phyloP scores from a whole-genome alignment of 441 rosid species.

The Viola pubescens region DNA sequence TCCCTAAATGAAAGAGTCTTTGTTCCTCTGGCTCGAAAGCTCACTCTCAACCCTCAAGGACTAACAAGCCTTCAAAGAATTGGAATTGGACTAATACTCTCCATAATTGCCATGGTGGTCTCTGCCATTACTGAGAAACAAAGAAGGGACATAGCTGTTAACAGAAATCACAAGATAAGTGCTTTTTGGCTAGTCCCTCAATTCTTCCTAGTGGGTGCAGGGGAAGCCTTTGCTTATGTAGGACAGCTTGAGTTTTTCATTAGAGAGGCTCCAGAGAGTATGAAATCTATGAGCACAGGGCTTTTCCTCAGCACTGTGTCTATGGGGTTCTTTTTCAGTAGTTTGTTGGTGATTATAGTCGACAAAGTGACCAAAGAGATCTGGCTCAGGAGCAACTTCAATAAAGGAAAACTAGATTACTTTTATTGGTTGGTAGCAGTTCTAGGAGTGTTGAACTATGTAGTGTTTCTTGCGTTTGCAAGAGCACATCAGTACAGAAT shows the following conservation, averaged over 20 bases:
- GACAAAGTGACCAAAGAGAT: conserved; percentile 41
- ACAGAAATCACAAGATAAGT: conserved; percentile 27
- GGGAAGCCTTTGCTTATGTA: conserved; percentile 81
- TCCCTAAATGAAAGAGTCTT: conserved; percentile 68
- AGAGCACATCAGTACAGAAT: conserved; percentile 58
- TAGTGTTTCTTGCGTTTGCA: conserved; percentile 45
- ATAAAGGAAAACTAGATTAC: conserved; percentile 45
- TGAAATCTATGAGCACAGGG: conserved; percentile 94
- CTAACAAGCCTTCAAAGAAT: conserved; percentile 76
- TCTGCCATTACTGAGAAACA: conserved; percentile 55
- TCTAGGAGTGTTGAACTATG: conserved; percentile 53
- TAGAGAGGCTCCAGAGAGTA: conserved; percentile 77
- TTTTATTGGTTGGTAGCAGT: conserved; percentile 75
- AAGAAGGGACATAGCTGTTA: conserved; percentile 36
- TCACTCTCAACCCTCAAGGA: conserved; percentile 58
- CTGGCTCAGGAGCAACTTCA: conserved; percentile 72
- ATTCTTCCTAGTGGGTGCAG: conserved; percentile 73
- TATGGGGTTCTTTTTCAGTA: conserved; percentile 82
- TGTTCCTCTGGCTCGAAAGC: conserved; percentile 51
- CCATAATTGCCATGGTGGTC: conserved; percentile 54
- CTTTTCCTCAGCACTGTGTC: conserved; percentile 73
- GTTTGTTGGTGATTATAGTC: conserved; percentile 61
- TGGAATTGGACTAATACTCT: conserved; percentile 65
- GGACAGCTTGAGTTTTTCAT: conserved; percentile 96
- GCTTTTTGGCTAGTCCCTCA: conserved; percentile 78